These are phyloP conservation scores for Geranium brycei DNA, from an alignment of 345 rosid species.

Conservation along the genomic window DNA sequence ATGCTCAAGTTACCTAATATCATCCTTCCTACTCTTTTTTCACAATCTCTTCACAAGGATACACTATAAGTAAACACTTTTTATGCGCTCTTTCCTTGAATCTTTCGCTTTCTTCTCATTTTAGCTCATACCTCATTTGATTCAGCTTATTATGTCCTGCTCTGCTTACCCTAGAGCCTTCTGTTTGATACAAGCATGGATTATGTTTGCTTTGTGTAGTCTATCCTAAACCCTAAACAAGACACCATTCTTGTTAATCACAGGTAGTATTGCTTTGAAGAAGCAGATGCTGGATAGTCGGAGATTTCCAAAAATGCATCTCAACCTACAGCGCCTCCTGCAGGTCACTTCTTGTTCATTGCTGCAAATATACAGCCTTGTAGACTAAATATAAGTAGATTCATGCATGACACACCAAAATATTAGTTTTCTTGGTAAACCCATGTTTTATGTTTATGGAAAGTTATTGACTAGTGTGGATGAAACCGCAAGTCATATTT, in stretches of 20 bases:
- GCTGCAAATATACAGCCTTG: no score
- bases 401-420: not conserved
- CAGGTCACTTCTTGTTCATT: constrained; percentile 39
- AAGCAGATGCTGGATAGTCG: constrained; percentile 85
- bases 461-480: not conserved
- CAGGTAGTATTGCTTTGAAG: constrained; percentile 82
- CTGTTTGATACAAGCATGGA: not conserved
- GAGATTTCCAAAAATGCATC: constrained; percentile 87
- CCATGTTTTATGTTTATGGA: not conserved
- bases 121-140: no score
- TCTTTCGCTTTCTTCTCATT: no score
- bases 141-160: no score
- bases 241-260: constrained; percentile 7
- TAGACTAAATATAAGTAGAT: not conserved
- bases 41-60: no score
- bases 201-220: constrained; percentile 3
- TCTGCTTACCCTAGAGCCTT: no score
- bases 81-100: no score
- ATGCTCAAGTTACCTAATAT: no score
- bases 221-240: not conserved
- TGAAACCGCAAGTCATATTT: no score
- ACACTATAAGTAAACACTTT: no score
- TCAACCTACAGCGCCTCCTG: constrained; percentile 76
- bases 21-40: no score
- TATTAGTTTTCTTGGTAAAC: not conserved